phyloP scores from a whole-genome alignment of 495 filamentous ascomycete species.

The Penicillium chermesinum region DNA sequence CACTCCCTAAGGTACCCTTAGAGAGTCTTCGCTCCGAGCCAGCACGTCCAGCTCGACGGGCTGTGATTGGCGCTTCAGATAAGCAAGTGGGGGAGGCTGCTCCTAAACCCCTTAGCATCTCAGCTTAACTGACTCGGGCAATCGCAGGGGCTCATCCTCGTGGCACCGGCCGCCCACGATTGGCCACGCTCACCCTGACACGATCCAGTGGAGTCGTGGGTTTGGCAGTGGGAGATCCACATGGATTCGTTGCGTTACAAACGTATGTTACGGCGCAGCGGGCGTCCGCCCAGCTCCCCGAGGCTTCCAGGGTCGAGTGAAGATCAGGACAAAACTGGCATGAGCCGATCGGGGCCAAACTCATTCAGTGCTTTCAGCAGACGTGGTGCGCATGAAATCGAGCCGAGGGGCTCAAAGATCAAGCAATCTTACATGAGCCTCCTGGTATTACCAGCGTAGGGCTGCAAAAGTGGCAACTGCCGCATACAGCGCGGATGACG shows the following conservation, averaged over 20 bases:
- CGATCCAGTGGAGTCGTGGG: conserved; percentile 18
- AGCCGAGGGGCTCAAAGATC: too few relatives aligned
- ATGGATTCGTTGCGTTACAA: conserved; percentile 10
- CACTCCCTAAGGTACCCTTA: too few relatives aligned
- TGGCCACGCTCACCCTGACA: conserved; percentile 12
- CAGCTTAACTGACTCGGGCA: conserved; percentile 7
- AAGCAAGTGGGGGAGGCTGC: conserved; percentile 26
- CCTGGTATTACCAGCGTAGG: too few relatives aligned
- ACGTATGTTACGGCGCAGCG: conserved; percentile 11
- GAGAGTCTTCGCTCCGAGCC: neutral
- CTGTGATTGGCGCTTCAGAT: conserved; percentile 19
- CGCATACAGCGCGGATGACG: too few relatives aligned
- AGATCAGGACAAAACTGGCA: conserved; percentile 7
- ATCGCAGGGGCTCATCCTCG: conserved; percentile 7
- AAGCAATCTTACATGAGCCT: too few relatives aligned
- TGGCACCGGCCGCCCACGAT: neutral
- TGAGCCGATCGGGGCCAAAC: too few relatives aligned
- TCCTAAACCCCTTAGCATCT: conserved; percentile 9
- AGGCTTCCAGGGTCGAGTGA: conserved; percentile 17
- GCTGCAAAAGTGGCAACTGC: too few relatives aligned
- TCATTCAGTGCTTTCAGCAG: too few relatives aligned
- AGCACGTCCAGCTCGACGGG: neutral
- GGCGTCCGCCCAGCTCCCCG: conserved; percentile 3
- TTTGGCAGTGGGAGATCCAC: conserved; percentile 7
- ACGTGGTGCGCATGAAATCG: too few relatives aligned